Evolutionary conservation across 2,329 filamentous ascomycete genomes (phyloP).

Genomic region (Ceratocystis ficicola): DNA sequence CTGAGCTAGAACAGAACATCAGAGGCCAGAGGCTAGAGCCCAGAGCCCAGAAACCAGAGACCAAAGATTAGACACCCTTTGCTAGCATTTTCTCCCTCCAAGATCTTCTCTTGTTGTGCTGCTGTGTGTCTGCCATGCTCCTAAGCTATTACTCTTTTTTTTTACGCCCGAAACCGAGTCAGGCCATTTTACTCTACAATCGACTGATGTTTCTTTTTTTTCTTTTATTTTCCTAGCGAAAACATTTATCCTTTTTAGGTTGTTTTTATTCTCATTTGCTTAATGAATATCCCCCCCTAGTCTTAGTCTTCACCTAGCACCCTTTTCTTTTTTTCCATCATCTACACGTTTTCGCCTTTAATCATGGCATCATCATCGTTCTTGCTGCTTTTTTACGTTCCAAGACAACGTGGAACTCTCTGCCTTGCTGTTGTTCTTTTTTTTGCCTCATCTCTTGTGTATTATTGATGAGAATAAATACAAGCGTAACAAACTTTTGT

Average conservation of each 20-base stretch:
- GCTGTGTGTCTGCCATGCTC: neutral
- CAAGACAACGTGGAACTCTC: neutral
- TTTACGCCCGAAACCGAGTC: neutral
- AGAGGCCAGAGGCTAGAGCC: neutral
- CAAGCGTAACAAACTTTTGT: no score
- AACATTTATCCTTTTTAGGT: constrained; percentile 12
- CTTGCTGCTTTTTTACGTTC: neutral
- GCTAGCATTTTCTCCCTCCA: neutral
- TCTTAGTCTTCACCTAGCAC: no score
- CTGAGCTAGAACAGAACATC: constrained; percentile 24
- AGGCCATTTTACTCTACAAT: neutral
- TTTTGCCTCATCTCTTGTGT: neutral
- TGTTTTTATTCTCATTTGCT: constrained; percentile 12
- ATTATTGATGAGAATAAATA: no score
- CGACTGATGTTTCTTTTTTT: constrained; percentile 4
- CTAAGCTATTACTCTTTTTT: neutral
- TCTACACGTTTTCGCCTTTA: neutral
- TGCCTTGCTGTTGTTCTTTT: neutral
- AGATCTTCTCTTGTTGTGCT: neutral
- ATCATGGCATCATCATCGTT: constrained; percentile 5
- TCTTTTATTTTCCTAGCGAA: neutral
- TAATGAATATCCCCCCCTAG: neutral
- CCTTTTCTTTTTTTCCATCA: neutral
- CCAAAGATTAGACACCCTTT: no score
- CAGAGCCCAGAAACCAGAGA: neutral